A percentile compares a stretch with the other conserved stretches of the same genome.
These are phyloP conservation scores for Hypholoma fasciculare DNA, from an alignment of 768 basidiomycete species.

Conservation along the genomic window DNA sequence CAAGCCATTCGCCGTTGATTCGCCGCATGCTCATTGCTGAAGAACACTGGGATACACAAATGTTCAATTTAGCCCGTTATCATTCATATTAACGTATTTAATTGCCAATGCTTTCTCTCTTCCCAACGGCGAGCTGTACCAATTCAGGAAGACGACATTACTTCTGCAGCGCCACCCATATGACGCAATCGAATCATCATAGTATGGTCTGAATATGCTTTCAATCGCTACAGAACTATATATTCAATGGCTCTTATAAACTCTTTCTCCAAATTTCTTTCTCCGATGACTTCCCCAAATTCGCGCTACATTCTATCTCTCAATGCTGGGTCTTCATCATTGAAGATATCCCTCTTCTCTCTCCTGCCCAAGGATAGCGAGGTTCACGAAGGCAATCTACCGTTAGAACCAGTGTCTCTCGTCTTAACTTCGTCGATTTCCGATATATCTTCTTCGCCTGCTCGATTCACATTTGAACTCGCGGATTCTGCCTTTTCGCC, in stretches of 20 bases:
- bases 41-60: no score
- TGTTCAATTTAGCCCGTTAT: no score
- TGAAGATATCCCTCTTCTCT: slow-evolving; percentile 75
- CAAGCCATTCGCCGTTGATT: no score
- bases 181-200: no score
- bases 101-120: no score
- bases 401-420: slow-evolving; percentile 35
- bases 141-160: no score
- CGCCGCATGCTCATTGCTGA: no score
- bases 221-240: neutral
- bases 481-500: slow-evolving; percentile 11
- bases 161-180: no score
- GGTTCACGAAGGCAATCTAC: neutral
- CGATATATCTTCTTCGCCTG: slow-evolving; percentile 57
- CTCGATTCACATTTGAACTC: slow-evolving; percentile 46
- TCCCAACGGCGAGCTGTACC: no score
- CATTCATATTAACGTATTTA: no score
- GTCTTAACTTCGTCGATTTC: slow-evolving; percentile 53
- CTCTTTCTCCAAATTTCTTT: neutral
- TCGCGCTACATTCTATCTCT: slow-evolving; percentile 57
- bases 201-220: no score
- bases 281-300: neutral
- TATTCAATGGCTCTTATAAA: neutral
- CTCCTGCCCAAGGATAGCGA: slow-evolving; percentile 8
- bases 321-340: slow-evolving; percentile 84